These are phyloP conservation scores for Diophrys appendiculata DNA, from an alignment of 73 alveolate species.

Conservation along the genomic window DNA sequence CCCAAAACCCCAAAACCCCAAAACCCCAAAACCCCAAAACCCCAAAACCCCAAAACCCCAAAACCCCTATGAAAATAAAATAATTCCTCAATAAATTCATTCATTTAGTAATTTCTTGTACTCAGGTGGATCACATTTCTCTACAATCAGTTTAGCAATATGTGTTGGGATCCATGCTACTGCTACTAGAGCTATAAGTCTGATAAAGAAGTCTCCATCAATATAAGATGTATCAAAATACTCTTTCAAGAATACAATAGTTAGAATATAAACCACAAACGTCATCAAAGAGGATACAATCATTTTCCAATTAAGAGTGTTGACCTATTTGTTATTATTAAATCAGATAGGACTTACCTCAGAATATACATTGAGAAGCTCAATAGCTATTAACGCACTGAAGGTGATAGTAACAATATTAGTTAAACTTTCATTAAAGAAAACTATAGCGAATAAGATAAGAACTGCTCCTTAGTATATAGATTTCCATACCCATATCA, in stretches of 20 bases:
- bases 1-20: too few species aligned
- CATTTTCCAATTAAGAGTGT: slow-evolving; percentile 89
- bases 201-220: slow-evolving; percentile 60
- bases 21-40: too few species aligned
- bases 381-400: slow-evolving; percentile 88
- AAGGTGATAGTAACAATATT: slow-evolving; percentile 94
- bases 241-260: slow-evolving; percentile 60
- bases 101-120: not conserved
- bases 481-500: slow-evolving; percentile 88
- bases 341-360: slow-evolving; percentile 44
- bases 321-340: slow-evolving; percentile 38
- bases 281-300: slow-evolving; percentile 77
- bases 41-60: too few species aligned
- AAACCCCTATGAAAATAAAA: too few species aligned
- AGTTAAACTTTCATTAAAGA: slow-evolving; percentile 83
- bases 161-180: slow-evolving; percentile 85
- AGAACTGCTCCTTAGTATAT: slow-evolving; percentile 88
- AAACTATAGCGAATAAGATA: slow-evolving; percentile 75
- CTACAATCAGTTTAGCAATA: slow-evolving; percentile 49
- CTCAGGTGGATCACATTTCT: slow-evolving; percentile 65
- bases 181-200: slow-evolving; percentile 64
- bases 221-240: slow-evolving; percentile 74
- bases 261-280: slow-evolving; percentile 60
- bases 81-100: too few species aligned
- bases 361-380: slow-evolving; percentile 91